phyloP scores from a whole-genome alignment of 768 basidiomycete genomes.

The Cubamyces lactineus region DNA sequence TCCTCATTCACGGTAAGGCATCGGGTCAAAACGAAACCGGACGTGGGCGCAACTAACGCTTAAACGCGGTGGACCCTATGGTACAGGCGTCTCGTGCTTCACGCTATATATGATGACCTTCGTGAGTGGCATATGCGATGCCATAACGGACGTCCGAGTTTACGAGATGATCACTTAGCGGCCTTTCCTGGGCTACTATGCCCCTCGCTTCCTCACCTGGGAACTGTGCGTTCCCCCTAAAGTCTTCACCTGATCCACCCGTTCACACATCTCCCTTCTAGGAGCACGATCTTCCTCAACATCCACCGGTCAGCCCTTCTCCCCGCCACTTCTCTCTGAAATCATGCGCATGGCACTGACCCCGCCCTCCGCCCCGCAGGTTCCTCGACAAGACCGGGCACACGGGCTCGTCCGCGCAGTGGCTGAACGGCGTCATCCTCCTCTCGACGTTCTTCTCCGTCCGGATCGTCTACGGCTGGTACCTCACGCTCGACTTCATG shows the following conservation, averaged over 20 bases:
- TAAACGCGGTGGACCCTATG: too few species aligned
- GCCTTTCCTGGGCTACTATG: slow-evolving; percentile 82
- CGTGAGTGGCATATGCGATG: slow-evolving; percentile 47
- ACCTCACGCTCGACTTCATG: slow-evolving; percentile 50
- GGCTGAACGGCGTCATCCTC: slow-evolving; percentile 72
- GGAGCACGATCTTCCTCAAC: slow-evolving; percentile 86
- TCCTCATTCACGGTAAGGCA: slow-evolving; percentile 69
- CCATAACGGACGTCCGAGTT: neutral
- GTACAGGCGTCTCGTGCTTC: slow-evolving; percentile 61
- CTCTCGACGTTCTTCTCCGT: slow-evolving; percentile 69
- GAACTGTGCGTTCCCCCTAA: slow-evolving; percentile 55
- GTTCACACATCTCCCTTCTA: slow-evolving; percentile 28
- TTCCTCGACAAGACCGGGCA: slow-evolving; percentile 77
- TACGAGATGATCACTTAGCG: slow-evolving; percentile 35
- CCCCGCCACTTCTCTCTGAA: neutral
- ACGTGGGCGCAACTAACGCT: too few species aligned
- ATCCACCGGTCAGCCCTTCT: slow-evolving; percentile 69
- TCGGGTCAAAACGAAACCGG: neutral
- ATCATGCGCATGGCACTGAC: neutral
- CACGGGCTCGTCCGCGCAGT: slow-evolving; percentile 68
- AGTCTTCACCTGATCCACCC: neutral
- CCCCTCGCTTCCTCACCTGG: slow-evolving; percentile 79
- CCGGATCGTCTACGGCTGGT: slow-evolving; percentile 72
- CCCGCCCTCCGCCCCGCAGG: slow-evolving; percentile 41
- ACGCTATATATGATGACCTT: slow-evolving; percentile 69